phyloP scores from a whole-genome alignment of 129 eudicot species.

The carrot (Daucus carota) region DNA sequence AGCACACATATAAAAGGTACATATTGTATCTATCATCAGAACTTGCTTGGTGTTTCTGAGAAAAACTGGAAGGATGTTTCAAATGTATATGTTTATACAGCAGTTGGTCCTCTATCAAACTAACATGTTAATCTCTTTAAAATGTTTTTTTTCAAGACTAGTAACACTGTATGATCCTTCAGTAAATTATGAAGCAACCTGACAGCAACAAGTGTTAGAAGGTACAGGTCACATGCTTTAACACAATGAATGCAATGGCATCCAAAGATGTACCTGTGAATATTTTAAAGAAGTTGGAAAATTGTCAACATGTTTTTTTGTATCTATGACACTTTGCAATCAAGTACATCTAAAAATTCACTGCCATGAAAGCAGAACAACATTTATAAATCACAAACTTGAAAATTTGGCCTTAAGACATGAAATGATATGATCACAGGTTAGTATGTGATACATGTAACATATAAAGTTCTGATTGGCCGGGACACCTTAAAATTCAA shows the following conservation, averaged over 20 bases:
- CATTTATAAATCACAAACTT: not conserved
- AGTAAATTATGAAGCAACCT: not conserved
- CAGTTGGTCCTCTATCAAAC: not conserved
- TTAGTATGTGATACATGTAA: not conserved
- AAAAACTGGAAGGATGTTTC: too few species aligned
- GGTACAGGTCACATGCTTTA: slow-evolving; percentile 2
- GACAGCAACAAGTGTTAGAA: not conserved
- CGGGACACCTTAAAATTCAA: too few species aligned
- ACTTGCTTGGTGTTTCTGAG: too few species aligned
- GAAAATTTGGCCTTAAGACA: not conserved
- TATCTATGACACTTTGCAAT: not conserved
- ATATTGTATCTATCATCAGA: too few species aligned
- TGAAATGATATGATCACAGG: not conserved
- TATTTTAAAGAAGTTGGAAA: not conserved
- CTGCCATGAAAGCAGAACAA: not conserved
- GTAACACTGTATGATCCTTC: not conserved
- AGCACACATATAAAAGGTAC: not conserved
- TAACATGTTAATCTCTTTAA: not conserved
- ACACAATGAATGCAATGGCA: not conserved
- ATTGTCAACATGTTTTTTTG: not conserved
- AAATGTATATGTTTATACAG: not conserved
- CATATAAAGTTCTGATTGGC: too few species aligned
- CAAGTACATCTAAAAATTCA: not conserved
- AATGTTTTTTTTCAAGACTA: not conserved
- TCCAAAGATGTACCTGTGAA: not conserved